Evolutionary conservation across 73 alveolate species (phyloP).

Genomic region (Paraurostyla sp.): DNA sequence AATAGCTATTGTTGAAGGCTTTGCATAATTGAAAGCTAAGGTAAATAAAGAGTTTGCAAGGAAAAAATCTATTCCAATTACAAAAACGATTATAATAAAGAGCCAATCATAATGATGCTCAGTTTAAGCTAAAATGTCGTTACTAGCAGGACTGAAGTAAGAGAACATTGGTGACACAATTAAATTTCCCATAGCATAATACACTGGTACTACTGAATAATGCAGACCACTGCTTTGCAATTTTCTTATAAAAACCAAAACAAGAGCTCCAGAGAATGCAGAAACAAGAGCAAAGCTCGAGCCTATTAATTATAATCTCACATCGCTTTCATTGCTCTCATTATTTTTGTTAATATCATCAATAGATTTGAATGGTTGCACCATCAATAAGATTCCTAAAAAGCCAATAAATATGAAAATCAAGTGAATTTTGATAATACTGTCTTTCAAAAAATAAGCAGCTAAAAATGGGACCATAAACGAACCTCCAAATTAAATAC

Average conservation of each 20-base stretch:
- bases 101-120: background rate
- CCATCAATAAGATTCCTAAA: background rate
- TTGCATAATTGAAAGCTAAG: background rate
- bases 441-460: background rate
- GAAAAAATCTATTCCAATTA: background rate
- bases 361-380: background rate
- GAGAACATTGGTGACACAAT: background rate
- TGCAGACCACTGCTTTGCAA: conserved; percentile 13
- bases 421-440: background rate
- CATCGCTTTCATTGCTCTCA: background rate
- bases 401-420: background rate
- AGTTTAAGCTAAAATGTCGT: background rate
- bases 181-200: conserved; percentile 17
- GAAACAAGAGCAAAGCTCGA: background rate
- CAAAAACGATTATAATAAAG: background rate
- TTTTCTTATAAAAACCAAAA: background rate
- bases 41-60: background rate
- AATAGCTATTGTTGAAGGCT: background rate
- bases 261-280: background rate
- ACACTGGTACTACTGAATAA: background rate
- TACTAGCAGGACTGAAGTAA: background rate
- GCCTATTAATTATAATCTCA: background rate
- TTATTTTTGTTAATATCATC: background rate
- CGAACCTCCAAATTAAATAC: conserved; percentile 6
- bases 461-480: conserved; percentile 9